Base-by-base conservation (phyloP, 345 rosid species). In the Ceriops zippeliana region DNA sequence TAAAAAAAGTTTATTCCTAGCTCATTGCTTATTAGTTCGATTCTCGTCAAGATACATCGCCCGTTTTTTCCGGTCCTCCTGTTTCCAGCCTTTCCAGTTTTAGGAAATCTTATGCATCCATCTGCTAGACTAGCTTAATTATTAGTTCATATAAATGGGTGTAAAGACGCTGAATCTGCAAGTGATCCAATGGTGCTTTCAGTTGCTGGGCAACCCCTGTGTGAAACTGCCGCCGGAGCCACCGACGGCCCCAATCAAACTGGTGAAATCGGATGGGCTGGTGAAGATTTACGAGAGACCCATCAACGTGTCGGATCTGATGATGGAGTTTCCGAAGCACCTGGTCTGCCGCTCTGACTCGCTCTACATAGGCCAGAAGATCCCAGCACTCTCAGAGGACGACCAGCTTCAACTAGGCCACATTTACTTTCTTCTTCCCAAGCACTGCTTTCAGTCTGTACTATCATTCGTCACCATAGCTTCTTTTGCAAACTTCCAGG, bases 351-450 rank as follows among this genome's bases (percentile, higher is more conserved):
- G 86, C 59, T 90, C 96, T 1, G 93, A 89, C 70, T 78, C 82
- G 0, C 84, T 92, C 61, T 90, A 86, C 85, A 92, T 92, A 51
- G 98, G 98, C 5, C 96, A 82, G 70, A 90, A 85, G 71, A 87
- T 89, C 20, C 96, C 87, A 5, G 76, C 90, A 42, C 80, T 92
- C 17, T 82, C 97, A 0, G 87, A 75, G 66, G 65, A 75, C 77
- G 97, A 92, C 31, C 77, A 78, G 38, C 96, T 92, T 63, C 88
- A 84, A 76, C 85, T 77, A 17, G 98, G 98, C 26, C 83, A 86
- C 63, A 87, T 71, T 28, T 92, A 90, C 83, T 89, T 92, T 63
- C 93, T 92, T 42, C 88, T 92, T 9, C 98, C 98, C 0, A 76
- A 74, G 2, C 88, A 85, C n/a, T 86, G 75, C 78, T 92, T 90